These are phyloP conservation scores for Dactylellina drechsleri DNA, from an alignment of 2,329 filamentous ascomycete genomes.

Conservation along the genomic window DNA sequence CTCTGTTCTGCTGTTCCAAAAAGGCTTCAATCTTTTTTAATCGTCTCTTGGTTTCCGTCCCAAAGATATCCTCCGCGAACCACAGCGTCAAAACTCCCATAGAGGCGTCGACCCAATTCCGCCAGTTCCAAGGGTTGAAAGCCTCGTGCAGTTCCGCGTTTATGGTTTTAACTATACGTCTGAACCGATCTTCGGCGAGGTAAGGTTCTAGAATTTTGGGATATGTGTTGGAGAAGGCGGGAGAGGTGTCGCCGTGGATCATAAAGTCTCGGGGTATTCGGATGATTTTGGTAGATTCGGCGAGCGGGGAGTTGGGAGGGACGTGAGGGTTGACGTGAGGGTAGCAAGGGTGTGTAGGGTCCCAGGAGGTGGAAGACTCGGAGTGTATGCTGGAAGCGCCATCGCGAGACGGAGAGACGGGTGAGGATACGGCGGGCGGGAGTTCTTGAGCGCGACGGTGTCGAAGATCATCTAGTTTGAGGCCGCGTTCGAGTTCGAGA, in stretches of 20 bases:
- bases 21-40: slow-evolving; percentile 78
- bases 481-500: slow-evolving; percentile 53
- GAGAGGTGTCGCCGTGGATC: slow-evolving; percentile 85
- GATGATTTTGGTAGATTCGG: slow-evolving; percentile 84
- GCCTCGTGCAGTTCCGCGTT: slow-evolving; percentile 80
- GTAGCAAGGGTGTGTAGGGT: slow-evolving; percentile 90
- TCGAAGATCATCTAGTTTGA: slow-evolving; percentile 56
- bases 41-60: slow-evolving; percentile 78
- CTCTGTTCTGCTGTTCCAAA: slow-evolving; percentile 86
- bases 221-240: slow-evolving; percentile 93
- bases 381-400: slow-evolving; percentile 55
- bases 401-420: slow-evolving; percentile 31
- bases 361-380: slow-evolving; percentile 72
- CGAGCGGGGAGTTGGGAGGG: slow-evolving; percentile 77
- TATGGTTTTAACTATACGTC: slow-evolving; percentile 80
- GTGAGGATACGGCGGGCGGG: slow-evolving; percentile 18
- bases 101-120: slow-evolving; percentile 81
- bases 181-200: slow-evolving; percentile 85
- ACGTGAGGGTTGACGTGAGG: slow-evolving; percentile 95
- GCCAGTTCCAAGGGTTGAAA: slow-evolving; percentile 79
- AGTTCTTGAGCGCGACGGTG: slow-evolving; percentile 48
- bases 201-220: slow-evolving; percentile 93
- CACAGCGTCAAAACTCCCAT: slow-evolving; percentile 87
- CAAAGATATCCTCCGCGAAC: slow-evolving; percentile 90
- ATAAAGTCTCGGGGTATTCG: slow-evolving; percentile 93